Conservation (phyloP, 441 rosid genomes). For the Brassica balearica region DNA sequence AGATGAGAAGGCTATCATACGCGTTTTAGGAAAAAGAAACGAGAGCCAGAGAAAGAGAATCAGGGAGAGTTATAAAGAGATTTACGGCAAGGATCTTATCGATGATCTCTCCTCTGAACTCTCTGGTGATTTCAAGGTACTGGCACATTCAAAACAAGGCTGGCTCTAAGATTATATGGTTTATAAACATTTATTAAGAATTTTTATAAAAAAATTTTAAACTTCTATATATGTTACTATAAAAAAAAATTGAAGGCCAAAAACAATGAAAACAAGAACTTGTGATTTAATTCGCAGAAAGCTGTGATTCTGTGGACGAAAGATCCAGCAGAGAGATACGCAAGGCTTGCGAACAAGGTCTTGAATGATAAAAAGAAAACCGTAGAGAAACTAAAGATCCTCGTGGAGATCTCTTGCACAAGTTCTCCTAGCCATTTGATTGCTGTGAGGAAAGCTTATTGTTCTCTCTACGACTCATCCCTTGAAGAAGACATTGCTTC, state of each 20-base stretch:
- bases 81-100: conserved; percentile 64
- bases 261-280: not conserved
- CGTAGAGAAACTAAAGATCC: conserved; percentile 55
- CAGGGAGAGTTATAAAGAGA: conserved; percentile 64
- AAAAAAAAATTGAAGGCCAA: no score
- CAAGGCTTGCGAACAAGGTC: conserved; percentile 65
- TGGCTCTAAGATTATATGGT: no score
- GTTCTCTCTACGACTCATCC: conserved; percentile 64
- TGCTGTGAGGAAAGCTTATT: conserved; percentile 79
- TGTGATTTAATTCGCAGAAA: conserved; percentile 50
- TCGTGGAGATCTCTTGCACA: conserved; percentile 83
- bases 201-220: no score
- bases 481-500: conserved; percentile 79
- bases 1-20: conserved; percentile 68
- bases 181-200: no score
- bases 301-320: conserved; percentile 73
- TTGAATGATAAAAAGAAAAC: conserved; percentile 51
- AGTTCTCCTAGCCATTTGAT: conserved; percentile 72
- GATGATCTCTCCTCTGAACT: conserved; percentile 66
- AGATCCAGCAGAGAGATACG: conserved; percentile 91
- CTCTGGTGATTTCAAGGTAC: conserved; percentile 72
- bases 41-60: conserved; percentile 75
- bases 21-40: conserved; percentile 71
- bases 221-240: no score
- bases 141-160: no score